These are phyloP conservation scores for Camelina laxa DNA, from an alignment of 345 rosid species.

Conservation along the genomic window DNA sequence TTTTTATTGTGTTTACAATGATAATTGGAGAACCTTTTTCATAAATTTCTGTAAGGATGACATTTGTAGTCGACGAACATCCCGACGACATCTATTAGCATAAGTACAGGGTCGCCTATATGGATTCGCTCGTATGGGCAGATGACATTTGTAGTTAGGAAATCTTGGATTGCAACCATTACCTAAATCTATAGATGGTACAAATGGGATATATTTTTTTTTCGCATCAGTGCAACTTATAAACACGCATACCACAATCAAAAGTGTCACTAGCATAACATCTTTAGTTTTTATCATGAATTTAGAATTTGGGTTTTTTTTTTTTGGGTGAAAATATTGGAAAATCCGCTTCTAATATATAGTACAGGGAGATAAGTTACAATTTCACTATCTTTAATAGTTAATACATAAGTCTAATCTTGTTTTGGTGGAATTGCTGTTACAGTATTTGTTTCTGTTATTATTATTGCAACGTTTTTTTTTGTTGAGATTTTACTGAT, in stretches of 20 bases:
- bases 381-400: neutral
- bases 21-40: neutral
- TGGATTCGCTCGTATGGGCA: neutral
- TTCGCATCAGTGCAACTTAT: neutral
- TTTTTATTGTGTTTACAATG: neutral
- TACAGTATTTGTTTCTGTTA: neutral
- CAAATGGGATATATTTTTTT: neutral
- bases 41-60: neutral
- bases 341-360: slow-evolving; percentile 2
- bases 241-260: neutral
- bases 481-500: too few relatives aligned
- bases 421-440: neutral
- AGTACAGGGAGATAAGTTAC: neutral
- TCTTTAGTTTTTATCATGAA: slow-evolving; percentile 6
- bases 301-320: neutral
- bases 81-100: neutral
- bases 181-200: neutral
- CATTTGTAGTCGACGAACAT: too few relatives aligned
- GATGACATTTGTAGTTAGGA: neutral
- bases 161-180: slow-evolving; percentile 13
- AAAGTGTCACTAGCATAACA: neutral
- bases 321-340: neutral
- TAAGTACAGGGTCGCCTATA: neutral
- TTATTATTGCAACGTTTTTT: too few relatives aligned
- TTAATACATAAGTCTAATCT: neutral